phyloP scores from a whole-genome alignment of 768 basidiomycete genomes.

The Pleurotus eryngii region DNA sequence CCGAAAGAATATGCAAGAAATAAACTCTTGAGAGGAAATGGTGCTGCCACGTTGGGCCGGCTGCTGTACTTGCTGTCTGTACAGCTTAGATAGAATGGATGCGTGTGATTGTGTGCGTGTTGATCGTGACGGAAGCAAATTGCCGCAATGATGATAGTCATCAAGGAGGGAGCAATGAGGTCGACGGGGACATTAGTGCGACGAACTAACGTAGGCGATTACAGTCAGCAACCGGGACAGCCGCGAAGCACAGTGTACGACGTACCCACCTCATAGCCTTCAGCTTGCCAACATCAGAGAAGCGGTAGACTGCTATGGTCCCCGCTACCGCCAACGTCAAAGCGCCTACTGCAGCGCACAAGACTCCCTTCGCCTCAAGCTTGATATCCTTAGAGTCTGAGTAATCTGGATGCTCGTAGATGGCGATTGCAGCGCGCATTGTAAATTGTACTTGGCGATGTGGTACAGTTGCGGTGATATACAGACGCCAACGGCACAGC shows the following conservation, averaged over 20 bases:
- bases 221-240: too few relatives aligned
- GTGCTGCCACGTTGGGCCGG: background rate
- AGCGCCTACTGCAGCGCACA: slow-evolving; percentile 5
- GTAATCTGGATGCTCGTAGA: slow-evolving; percentile 8
- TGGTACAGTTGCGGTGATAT: background rate
- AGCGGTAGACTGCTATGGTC: slow-evolving; percentile 4
- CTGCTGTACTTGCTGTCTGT: background rate
- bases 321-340: slow-evolving; percentile 4
- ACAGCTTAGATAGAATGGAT: background rate
- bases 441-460: background rate
- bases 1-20: background rate
- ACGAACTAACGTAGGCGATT: background rate
- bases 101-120: background rate
- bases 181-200: background rate
- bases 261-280: background rate
- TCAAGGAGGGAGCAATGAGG: background rate
- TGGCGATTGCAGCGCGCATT: slow-evolving; percentile 3
- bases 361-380: background rate
- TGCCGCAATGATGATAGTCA: background rate
- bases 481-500: background rate
- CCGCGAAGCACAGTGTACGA: background rate
- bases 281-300: background rate
- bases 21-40: background rate
- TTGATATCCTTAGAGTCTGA: slow-evolving; percentile 3
- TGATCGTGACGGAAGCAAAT: background rate